Base-by-base conservation (phyloP, 192 early-diverging fungal genomes). In the Lunasporangiospora selenospora region DNA sequence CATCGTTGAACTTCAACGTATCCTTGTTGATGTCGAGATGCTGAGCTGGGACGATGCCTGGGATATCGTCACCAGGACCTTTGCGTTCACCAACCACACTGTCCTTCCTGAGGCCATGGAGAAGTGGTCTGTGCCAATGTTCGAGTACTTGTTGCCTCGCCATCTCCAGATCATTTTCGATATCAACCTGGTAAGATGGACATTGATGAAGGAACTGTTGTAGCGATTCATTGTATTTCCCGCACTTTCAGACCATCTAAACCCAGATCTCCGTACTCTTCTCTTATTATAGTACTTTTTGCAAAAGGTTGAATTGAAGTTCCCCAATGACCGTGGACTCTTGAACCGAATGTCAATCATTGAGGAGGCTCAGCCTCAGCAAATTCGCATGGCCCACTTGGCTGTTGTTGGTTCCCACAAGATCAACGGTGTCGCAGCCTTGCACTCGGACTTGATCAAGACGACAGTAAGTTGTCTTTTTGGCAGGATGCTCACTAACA, bases 151-250 rank as follows among this genome's bases (percentile, higher is more conserved):
- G 18, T 83, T 99, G 55, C 97, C 97, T 33, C 88, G 97, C 61
- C 95, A 97, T 79, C 90, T 99, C 93, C 92, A 93, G 77, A 95
- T 99, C 77, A 98, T 99, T 77, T 99, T 97, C 75, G 96, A 99
- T 77, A 92, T 99, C 86, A 99, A 99, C 79, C 80, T 99, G 26
- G 77, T 79, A 69, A 44, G 65, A 32, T 8, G n/a, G n/a, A n/a
- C n/a, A n/a, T n/a, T n/a, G n/a, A n/a, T n/a, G n/a, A n/a, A n/a
- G n/a, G n/a, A n/a, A n/a, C n/a, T n/a, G n/a, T n/a, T n/a, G 46
- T 29, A 13, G 1, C 29, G 26, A 21, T 27, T 12, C 1, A 3
- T 30, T 48, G 13, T 15, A 6, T 16, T 29, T 6, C 5, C 26
- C 26, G 23, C 19, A 30, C 5, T 51, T 34, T 9, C 49, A 34